These are phyloP conservation scores for Solanum ossicruentum DNA, from an alignment of 257 asterid species.

Conservation along the genomic window DNA sequence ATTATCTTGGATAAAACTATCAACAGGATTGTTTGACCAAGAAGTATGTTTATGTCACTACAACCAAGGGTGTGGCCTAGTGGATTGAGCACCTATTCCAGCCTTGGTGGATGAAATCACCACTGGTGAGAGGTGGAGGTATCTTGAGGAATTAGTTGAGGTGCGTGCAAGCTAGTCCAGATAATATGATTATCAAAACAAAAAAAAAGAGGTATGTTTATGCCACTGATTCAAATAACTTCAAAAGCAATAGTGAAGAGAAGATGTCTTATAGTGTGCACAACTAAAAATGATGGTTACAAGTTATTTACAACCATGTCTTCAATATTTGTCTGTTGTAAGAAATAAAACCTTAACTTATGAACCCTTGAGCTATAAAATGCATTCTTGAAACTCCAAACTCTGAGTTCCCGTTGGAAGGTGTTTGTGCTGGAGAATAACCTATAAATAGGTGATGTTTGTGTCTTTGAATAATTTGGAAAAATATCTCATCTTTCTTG, in stretches of 20 bases:
- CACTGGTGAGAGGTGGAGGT: not conserved
- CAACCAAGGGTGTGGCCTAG: not conserved
- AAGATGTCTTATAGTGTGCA: not conserved
- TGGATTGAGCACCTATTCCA: not conserved
- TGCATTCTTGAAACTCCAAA: not conserved
- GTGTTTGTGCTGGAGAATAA: conserved; percentile 7
- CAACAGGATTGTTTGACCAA: not conserved
- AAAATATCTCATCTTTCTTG: not conserved
- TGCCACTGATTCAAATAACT: not conserved
- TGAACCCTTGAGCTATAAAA: not conserved
- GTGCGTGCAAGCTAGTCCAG: not conserved
- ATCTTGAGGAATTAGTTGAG: not conserved
- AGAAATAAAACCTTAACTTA: not conserved
- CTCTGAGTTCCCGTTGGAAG: not conserved
- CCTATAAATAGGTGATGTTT: not conserved
- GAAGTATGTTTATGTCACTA: not conserved
- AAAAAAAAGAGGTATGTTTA: not conserved
- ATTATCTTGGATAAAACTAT: not conserved
- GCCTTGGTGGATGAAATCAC: not conserved
- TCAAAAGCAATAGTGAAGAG: not conserved
- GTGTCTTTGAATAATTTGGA: not conserved
- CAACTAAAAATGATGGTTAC: not conserved
- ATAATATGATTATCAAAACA: not conserved
- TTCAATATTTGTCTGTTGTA: not conserved
- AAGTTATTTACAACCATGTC: not conserved